Conservation (phyloP, 2,329 filamentous ascomycete genomes). For the Epichloe sibirici region DNA sequence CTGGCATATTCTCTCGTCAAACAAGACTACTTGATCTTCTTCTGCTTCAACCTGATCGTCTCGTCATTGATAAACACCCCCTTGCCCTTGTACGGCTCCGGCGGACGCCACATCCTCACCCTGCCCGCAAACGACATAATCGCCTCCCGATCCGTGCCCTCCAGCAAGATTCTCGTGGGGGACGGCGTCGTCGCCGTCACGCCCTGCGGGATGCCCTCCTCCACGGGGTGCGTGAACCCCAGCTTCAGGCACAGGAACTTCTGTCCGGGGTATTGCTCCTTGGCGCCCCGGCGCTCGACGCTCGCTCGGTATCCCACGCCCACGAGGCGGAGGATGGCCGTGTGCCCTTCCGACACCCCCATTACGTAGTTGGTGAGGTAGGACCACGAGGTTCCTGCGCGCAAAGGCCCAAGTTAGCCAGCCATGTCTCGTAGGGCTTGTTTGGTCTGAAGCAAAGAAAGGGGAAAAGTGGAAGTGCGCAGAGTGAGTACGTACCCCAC, state of each 20-base stretch:
- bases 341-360: conserved; percentile 93
- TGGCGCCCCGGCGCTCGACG: conserved; percentile 64
- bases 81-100: conserved; percentile 98
- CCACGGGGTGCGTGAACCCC: conserved; percentile 90
- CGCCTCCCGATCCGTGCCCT: conserved; percentile 75
- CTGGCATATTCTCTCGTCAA: too few relatives aligned
- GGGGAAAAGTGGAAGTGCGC: too few relatives aligned
- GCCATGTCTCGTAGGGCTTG: neutral
- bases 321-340: conserved; percentile 80
- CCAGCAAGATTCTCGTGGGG: conserved; percentile 80
- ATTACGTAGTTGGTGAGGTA: conserved; percentile 85
- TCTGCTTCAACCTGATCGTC: conserved; percentile 95
- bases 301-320: conserved; percentile 92
- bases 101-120: conserved; percentile 77
- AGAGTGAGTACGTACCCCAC: conserved; percentile 58
- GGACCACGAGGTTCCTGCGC: conserved; percentile 70
- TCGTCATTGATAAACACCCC: conserved; percentile 97
- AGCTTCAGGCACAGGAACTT: conserved; percentile 89
- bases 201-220: conserved; percentile 70
- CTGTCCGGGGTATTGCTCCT: conserved; percentile 68
- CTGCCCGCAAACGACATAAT: conserved; percentile 85
- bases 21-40: conserved; percentile 72
- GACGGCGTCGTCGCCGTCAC: conserved; percentile 81
- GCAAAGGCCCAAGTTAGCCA: neutral
- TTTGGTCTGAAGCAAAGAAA: neutral